Evolutionary conservation across 208 protist genomes (phyloP).

Genomic region (Trypanosoma scelopori): DNA sequence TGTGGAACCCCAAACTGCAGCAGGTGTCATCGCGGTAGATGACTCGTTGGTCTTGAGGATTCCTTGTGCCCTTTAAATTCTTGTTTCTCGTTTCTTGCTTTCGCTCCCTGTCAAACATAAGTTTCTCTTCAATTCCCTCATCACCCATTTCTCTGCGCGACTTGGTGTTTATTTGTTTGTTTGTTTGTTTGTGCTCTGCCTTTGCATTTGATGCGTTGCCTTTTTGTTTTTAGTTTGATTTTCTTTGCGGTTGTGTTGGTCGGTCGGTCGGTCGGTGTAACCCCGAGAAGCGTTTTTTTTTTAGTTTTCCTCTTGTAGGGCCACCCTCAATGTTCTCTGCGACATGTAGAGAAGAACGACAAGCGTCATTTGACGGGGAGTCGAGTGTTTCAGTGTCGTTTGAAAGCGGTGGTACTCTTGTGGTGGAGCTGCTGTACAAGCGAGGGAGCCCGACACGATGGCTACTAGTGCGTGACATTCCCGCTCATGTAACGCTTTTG

Average conservation of each 20-base stretch:
- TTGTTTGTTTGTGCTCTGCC: slow-evolving; percentile 22
- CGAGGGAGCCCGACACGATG: slow-evolving; percentile 33
- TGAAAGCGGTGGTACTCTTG: slow-evolving; percentile 45
- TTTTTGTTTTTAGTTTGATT: too few relatives aligned
- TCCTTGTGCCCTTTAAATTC: slow-evolving; percentile 11
- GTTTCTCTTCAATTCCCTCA: background rate
- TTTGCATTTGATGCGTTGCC: background rate
- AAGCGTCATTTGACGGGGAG: slow-evolving; percentile 16
- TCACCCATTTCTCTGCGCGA: too few relatives aligned
- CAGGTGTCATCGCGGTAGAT: slow-evolving; percentile 78
- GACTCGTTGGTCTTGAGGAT: background rate
- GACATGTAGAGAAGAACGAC: too few relatives aligned
- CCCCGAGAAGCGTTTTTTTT: too few relatives aligned
- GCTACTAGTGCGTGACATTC: slow-evolving; percentile 67
- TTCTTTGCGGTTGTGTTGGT: too few relatives aligned
- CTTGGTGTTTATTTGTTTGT: slow-evolving; percentile 18
- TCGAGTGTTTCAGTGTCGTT: slow-evolving; percentile 47
- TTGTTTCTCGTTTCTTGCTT: slow-evolving; percentile 21
- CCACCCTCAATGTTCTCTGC: too few relatives aligned
- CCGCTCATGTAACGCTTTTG: slow-evolving; percentile 55
- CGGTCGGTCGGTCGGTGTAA: too few relatives aligned
- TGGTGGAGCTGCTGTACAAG: slow-evolving; percentile 44
- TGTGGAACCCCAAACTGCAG: slow-evolving; percentile 93
- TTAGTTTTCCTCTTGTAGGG: too few relatives aligned
- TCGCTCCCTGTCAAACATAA: background rate